Base-by-base conservation (phyloP, 2,329 filamentous ascomycete species). In the Myriangium duriaei region DNA sequence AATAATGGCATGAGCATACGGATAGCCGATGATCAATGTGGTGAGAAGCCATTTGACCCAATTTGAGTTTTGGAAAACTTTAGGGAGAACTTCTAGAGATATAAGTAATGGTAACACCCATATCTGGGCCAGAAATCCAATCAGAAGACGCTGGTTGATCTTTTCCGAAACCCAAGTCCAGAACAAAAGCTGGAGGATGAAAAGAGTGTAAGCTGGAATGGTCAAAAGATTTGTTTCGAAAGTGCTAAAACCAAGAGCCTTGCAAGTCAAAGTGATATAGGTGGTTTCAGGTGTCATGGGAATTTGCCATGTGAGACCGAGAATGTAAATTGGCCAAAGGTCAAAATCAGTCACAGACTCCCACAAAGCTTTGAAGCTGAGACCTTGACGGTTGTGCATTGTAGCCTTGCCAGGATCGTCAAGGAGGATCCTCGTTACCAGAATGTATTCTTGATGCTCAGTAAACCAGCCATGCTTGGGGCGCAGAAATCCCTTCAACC, bases 381-480 rank as follows among this genome's bases (percentile, higher is more conserved):
- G 66, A 0, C 67, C 65, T 50, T 76, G 59, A 4, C 73, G 65
- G 47, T 76, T 76, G 52, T 76, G 70, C 70, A 78, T 75, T 36
- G 66, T 64, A 39, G 69, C 69, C 30, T 56, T 56, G 38, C 47
- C 51, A 0, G 72, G 72, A 44, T 77, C 75, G 31, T 79, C 75
- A 1, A 75, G 68, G 1, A 76, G 58, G 7, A 73, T 59, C 2
- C 74, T 61, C 46, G 77, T 79, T 16, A 79, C 71, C 43, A 78
- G 67, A 46, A 79, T 79, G 30, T 59, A 69, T 48, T 81, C 78
- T 49, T 82, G 74, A 2, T 63, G 63, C 50, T 80, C 76, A 5
- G 61, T 72, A 52, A 79, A 82, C 77, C 77, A 81, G 4, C 78
- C 77, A n/a, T n/a, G n/a, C 40, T 73, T 74, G 2, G 73, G 70